These are phyloP conservation scores for Kwoniella heveanensis DNA, from an alignment of 768 basidiomycete genomes.

Conservation along the genomic window DNA sequence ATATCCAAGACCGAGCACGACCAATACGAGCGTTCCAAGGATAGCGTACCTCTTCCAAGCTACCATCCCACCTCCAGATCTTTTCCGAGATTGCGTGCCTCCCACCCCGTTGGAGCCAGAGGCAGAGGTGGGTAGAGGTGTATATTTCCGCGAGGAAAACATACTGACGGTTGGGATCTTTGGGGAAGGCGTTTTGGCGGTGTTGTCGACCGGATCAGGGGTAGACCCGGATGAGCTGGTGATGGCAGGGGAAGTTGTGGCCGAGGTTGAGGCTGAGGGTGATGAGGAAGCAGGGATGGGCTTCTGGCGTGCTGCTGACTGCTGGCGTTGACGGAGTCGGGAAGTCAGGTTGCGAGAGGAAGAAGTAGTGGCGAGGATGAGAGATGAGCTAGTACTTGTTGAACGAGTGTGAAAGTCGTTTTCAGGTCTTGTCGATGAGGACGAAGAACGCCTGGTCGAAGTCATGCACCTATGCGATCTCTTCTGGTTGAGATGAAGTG, in stretches of 20 bases:
- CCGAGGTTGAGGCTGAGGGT: neutral
- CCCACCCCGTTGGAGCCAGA: neutral
- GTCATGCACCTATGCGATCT: neutral
- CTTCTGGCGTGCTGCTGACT: neutral
- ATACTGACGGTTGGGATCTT: slow-evolving; percentile 29
- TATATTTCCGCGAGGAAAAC: slow-evolving; percentile 52
- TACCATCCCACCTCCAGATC: slow-evolving; percentile 42
- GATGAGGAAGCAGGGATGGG: neutral
- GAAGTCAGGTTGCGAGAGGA: neutral
- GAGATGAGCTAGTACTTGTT: neutral
- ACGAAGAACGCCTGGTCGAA: neutral
- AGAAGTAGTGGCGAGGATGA: slow-evolving; percentile 4
- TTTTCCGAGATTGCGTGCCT: slow-evolving; percentile 20
- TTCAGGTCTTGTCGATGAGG: neutral
- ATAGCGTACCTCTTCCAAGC: slow-evolving; percentile 50
- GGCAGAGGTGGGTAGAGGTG: slow-evolving; percentile 45
- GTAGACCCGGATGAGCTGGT: neutral
- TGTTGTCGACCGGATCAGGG: neutral
- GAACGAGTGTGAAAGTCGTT: neutral
- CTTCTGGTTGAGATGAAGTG: neutral
- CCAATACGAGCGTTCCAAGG: slow-evolving; percentile 39
- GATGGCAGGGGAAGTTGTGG: neutral
- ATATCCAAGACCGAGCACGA: slow-evolving; percentile 36
- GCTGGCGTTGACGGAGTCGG: slow-evolving; percentile 1
- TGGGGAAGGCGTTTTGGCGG: slow-evolving; percentile 20